Base-by-base conservation (phyloP, 352 stramenopile genomes). In the Globisporangium lucens region DNA sequence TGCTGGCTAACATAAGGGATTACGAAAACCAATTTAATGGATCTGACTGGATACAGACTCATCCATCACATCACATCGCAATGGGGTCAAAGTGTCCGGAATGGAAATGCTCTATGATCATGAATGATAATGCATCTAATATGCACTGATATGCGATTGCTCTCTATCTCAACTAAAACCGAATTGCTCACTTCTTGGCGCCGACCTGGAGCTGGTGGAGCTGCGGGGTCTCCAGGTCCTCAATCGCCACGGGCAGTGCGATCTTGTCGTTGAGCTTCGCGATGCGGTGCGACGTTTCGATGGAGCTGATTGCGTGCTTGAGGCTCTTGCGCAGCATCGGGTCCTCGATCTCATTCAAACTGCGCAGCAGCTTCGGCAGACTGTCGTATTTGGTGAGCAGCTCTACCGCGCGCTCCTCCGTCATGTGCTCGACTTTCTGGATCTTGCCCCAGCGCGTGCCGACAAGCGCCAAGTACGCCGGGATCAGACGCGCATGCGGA, bases 211-310 rank as follows among this genome's bases (percentile, higher is more conserved):
- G 66, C 30, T 64, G 46, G 22, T 71, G 63, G 12, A 89, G 68
- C 35, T 75, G 63, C n/a, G 82, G 82, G 12, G 33, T 56, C 38
- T 68, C 66, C 27, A 94, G 70, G 6, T 90, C 74, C 0, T 75
- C 63, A 8, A 94, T 74, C 12, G 77, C 63, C 2, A 89, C 41
- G 0, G 87, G 85, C n/a, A 95, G 67, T 13, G 69, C 41, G 55
- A 90, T 71, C 35, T 75, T 71, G 33, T 76, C 64, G 35, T 87
- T 69, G 3, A 95, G 80, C 65, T 91, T 89, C 8, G 87, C 82
- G 59, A 92, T 87, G 20, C 83, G 80, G 47, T 91, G 87, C n/a
- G 82, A 86, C n/a, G 74, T 80, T 74, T 95, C 87, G 17, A 95
- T 79, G n/a, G 67, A 75, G 65, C 80, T 87, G 71, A 95, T 93